Conservation (phyloP, 129 eudicot species). For the Flaveria brownii region DNA sequence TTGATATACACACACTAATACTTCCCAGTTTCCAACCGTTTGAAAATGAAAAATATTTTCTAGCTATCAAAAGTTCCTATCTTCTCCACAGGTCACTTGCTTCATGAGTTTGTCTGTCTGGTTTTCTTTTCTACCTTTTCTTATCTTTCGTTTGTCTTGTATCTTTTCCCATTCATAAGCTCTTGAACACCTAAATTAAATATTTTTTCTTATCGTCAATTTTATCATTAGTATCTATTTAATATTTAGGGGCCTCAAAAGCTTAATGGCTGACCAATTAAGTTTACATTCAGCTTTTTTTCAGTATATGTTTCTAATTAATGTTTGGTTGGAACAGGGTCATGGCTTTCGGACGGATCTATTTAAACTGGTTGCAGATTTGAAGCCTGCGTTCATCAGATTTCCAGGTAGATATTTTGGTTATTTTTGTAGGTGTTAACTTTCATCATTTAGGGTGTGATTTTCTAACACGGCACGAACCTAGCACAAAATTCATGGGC, state of each 20-base stretch:
- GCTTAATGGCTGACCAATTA: conserved; percentile 3
- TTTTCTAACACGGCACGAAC: background rate
- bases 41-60: background rate
- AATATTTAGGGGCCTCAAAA: conserved; percentile 2
- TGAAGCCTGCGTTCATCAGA: conserved; percentile 87
- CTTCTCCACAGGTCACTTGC: background rate
- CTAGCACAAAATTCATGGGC: background rate
- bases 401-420: conserved; percentile 70
- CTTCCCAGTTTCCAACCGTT: conserved; percentile 11
- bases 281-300: background rate
- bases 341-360: conserved; percentile 93
- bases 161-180: background rate
- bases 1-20: background rate
- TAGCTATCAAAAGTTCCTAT: conserved; percentile 16
- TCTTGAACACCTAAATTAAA: background rate
- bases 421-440: background rate
- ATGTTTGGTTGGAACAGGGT: conserved; percentile 50
- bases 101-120: background rate
- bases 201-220: background rate
- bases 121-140: background rate
- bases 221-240: background rate
- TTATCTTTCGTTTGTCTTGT: background rate
- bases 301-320: background rate
- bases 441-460: background rate
- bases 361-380: conserved; percentile 64